These are phyloP conservation scores for Helianthus tuberosus DNA, from an alignment of 129 eudicot species.

Conservation along the genomic window DNA sequence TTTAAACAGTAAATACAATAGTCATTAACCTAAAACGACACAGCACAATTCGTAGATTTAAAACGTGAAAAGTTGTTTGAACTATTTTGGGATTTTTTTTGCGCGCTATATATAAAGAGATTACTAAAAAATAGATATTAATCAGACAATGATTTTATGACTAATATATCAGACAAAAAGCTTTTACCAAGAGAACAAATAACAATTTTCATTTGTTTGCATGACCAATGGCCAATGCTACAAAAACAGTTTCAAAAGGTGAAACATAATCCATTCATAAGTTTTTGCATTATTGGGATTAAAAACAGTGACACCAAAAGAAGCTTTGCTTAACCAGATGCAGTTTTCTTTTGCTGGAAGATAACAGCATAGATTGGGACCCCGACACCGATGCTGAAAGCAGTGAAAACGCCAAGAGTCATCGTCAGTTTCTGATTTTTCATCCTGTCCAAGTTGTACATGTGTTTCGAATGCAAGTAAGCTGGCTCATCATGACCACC, in stretches of 20 bases:
- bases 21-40: no score
- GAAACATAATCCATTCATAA: slow-evolving; percentile 19
- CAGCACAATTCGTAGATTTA: no score
- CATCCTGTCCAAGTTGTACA: slow-evolving; percentile 91
- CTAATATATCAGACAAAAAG: neutral
- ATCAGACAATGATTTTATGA: no score
- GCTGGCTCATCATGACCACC: slow-evolving; percentile 66
- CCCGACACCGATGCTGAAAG: slow-evolving; percentile 68
- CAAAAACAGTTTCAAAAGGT: slow-evolving; percentile 14
- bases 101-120: no score
- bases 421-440: slow-evolving; percentile 54
- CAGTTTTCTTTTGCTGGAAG: slow-evolving; percentile 85
- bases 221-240: slow-evolving; percentile 19
- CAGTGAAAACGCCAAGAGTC: slow-evolving; percentile 58
- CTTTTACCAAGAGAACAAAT: neutral
- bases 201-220: slow-evolving; percentile 2
- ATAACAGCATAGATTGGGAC: slow-evolving; percentile 74
- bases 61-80: no score
- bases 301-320: neutral
- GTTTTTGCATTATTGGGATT: slow-evolving; percentile 34
- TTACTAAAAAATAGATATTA: no score
- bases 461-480: slow-evolving; percentile 77
- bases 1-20: no score
- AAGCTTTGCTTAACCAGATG: slow-evolving; percentile 43
- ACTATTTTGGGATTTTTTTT: no score